Conservation (phyloP, 148 eudicot genomes). For the Vaccinium vitisidaea region DNA sequence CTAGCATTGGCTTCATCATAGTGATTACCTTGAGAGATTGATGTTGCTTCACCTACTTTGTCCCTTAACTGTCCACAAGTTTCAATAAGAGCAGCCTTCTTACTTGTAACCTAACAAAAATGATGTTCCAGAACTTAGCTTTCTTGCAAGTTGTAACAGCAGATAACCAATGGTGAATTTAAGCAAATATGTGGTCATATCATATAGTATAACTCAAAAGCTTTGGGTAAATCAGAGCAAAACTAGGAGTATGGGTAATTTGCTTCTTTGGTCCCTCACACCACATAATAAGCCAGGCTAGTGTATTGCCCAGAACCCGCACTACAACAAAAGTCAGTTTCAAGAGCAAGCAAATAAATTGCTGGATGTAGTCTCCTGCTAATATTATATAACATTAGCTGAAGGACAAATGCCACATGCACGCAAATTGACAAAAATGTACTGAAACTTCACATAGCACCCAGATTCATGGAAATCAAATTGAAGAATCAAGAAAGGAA, state of each 20-base stretch:
- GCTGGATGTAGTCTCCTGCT: constrained; percentile 97
- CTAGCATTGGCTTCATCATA: too few species aligned
- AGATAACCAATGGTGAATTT: not conserved
- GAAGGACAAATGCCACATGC: not conserved
- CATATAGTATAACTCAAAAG: not conserved
- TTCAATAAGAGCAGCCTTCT: constrained; percentile 91
- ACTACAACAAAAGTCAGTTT: not conserved
- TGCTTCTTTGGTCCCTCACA: constrained; percentile 10
- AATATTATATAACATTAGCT: constrained; percentile 1
- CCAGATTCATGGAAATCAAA: too few species aligned
- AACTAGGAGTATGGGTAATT: not conserved
- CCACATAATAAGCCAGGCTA: constrained; percentile 5
- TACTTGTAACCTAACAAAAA: constrained; percentile 70
- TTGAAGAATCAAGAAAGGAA: too few species aligned
- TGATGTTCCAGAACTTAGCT: not conserved
- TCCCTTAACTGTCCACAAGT: constrained; percentile 56
- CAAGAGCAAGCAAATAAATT: constrained; percentile 86
- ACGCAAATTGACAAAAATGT: not conserved
- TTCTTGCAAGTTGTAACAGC: constrained; percentile 3
- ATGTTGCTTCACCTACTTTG: constrained; percentile 71
- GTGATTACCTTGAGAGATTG: too few species aligned
- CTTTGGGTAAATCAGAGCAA: not conserved
- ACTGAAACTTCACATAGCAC: not conserved
- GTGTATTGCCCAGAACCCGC: not conserved
- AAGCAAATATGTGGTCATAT: not conserved